phyloP scores from a whole-genome alignment of 768 basidiomycete species.

The Hygrophorus pudorinus region DNA sequence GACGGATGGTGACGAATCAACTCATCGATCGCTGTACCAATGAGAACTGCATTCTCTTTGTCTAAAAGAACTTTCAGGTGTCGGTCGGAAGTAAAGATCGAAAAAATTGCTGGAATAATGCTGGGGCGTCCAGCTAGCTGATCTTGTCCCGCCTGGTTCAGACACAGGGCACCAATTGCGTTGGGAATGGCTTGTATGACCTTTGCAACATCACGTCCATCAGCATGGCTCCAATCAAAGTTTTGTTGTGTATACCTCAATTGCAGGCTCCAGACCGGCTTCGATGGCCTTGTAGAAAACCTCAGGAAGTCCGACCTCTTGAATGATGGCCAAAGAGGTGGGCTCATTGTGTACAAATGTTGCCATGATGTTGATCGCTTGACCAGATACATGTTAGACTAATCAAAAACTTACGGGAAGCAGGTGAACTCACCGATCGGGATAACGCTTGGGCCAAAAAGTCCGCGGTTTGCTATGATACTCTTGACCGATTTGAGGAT shows the following conservation, averaged over 20 bases:
- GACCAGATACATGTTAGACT: not conserved
- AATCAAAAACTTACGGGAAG: not conserved
- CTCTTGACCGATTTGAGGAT: conserved; percentile 78
- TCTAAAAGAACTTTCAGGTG: conserved; percentile 81
- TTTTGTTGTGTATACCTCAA: conserved; percentile 49
- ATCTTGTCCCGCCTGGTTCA: conserved; percentile 84
- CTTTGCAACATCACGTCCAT: conserved; percentile 26
- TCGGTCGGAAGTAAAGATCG: conserved; percentile 76
- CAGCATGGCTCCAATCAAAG: not conserved
- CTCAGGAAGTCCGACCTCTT: conserved; percentile 85
- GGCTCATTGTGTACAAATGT: conserved; percentile 99
- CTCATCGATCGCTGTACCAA: conserved; percentile 90
- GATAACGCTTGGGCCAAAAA: conserved; percentile 83
- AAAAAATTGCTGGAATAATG: conserved; percentile 79
- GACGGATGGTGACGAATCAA: conserved; percentile 92
- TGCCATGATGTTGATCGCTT: conserved; percentile 91
- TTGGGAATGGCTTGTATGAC: conserved; percentile 90
- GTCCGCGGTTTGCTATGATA: conserved; percentile 70
- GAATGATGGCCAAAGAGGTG: conserved; percentile 84
- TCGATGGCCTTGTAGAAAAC: conserved; percentile 84
- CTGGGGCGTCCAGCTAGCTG: conserved; percentile 67
- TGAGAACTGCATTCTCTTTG: conserved; percentile 83
- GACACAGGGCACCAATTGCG: conserved; percentile 90
- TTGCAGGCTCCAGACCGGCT: conserved; percentile 72
- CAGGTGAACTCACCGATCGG: conserved; percentile 54